phyloP scores from a whole-genome alignment of 129 eudicot genomes.

The Kitagawia praeruptora region DNA sequence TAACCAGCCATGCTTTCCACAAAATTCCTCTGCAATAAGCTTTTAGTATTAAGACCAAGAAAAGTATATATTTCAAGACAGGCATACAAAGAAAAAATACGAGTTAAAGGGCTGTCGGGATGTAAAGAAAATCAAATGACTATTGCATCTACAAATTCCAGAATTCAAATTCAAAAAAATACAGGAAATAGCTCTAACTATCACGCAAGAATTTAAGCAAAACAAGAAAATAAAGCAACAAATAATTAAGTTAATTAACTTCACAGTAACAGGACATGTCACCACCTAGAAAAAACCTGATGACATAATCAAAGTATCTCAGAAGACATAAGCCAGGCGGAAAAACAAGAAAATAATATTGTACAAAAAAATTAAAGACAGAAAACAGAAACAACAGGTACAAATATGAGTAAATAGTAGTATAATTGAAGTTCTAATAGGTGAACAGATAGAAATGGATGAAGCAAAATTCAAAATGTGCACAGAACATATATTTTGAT shows the following conservation, averaged over 20 bases:
- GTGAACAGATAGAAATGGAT: not conserved
- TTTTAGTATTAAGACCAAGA: conserved; percentile 16
- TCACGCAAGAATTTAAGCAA: not conserved
- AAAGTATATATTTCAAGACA: not conserved
- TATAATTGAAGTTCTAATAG: not conserved
- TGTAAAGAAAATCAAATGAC: not conserved
- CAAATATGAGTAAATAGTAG: not conserved
- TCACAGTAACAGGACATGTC: not conserved
- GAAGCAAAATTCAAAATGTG: not conserved
- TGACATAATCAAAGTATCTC: not conserved
- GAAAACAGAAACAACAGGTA: not conserved
- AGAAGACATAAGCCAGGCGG: not conserved
- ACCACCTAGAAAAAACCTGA: not conserved
- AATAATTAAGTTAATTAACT: not conserved
- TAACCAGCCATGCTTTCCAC: conserved; percentile 99
- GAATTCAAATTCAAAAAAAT: not conserved
- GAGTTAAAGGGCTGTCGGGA: not conserved
- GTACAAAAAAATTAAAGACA: not conserved
- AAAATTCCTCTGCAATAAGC: conserved; percentile 78
- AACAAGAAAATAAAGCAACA: not conserved
- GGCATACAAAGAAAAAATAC: not conserved
- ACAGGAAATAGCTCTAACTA: not conserved
- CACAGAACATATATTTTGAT: not conserved
- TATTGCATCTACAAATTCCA: not conserved
- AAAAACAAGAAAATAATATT: not conserved